Conservation (phyloP, 2,329 filamentous ascomycete species). For the Trichoderma citrinoviride region DNA sequence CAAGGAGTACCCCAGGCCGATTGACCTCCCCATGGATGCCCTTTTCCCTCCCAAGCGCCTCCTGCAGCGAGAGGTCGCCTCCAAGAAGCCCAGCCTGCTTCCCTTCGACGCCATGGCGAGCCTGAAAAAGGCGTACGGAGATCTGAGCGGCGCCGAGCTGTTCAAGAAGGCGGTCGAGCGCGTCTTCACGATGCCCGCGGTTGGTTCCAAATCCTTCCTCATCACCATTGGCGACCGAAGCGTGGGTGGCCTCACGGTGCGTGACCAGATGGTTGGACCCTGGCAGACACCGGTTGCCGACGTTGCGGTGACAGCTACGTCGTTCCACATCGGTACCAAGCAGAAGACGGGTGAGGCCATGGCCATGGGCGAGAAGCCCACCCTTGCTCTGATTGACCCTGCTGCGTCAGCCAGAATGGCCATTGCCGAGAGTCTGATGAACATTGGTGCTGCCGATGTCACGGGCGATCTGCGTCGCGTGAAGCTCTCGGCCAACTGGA, state of each 20-base stretch:
- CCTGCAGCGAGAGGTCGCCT: constrained; percentile 70
- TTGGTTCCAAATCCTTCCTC: constrained; percentile 95
- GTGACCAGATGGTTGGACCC: constrained; percentile 94
- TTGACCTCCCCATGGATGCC: constrained; percentile 84
- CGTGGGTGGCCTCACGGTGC: constrained; percentile 81
- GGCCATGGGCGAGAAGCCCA: constrained; percentile 93
- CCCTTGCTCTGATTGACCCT: constrained; percentile 82
- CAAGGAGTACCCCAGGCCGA: constrained; percentile 69
- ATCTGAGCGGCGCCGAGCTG: constrained; percentile 51
- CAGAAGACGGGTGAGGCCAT: constrained; percentile 88
- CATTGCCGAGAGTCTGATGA: constrained; percentile 89
- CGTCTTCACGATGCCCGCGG: constrained; percentile 80
- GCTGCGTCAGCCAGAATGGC: constrained; percentile 94
- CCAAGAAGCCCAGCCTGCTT: constrained; percentile 64
- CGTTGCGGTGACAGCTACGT: constrained; percentile 86
- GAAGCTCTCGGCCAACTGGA: constrained; percentile 95
- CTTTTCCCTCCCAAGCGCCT: constrained; percentile 87
- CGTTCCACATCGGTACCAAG: constrained; percentile 63
- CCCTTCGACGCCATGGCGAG: constrained; percentile 67
- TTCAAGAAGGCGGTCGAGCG: constrained; percentile 68
- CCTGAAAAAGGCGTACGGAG: constrained; percentile 63
- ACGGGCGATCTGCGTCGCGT: constrained; percentile 73
- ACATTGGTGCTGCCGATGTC: constrained; percentile 74
- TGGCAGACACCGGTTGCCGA: constrained; percentile 96
- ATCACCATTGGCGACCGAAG: constrained; percentile 95